These are phyloP conservation scores for Basidiobolus meristosporus DNA, from an alignment of 371 early-diverging fungal species.

Conservation along the genomic window DNA sequence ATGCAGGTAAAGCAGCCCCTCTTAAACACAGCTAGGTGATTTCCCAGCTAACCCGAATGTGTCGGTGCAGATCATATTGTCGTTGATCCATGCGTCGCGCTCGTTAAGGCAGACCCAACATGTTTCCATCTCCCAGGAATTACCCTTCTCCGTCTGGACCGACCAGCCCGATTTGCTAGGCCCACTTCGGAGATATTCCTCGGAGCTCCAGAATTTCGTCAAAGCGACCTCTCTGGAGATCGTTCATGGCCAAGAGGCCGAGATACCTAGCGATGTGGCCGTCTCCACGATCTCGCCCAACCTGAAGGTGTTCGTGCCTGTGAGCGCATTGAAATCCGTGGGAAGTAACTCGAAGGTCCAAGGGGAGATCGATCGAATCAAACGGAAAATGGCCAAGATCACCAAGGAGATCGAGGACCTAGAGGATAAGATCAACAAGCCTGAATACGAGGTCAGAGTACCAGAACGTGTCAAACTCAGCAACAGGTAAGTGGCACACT, in stretches of 20 bases:
- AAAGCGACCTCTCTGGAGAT: slow-evolving; percentile 15
- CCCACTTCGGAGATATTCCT: slow-evolving; percentile 13
- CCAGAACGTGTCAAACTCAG: slow-evolving; percentile 16
- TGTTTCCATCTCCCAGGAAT: slow-evolving; percentile 19
- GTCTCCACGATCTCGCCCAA: slow-evolving; percentile 13
- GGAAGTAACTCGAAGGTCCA: neutral
- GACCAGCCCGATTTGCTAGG: slow-evolving; percentile 11
- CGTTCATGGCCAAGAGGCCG: slow-evolving; percentile 5
- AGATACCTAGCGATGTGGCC: slow-evolving; percentile 5
- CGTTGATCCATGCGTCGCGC: slow-evolving; percentile 37
- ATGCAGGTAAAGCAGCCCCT: slow-evolving; percentile 17
- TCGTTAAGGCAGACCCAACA: slow-evolving; percentile 39
- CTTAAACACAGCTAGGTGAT: neutral
- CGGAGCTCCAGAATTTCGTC: slow-evolving; percentile 19
- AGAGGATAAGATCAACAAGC: slow-evolving; percentile 10
- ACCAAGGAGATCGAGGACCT: slow-evolving; percentile 12
- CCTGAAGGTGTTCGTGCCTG: slow-evolving; percentile 23
- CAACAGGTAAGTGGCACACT: slow-evolving; percentile 14
- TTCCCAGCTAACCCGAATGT: neutral
- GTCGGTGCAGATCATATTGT: slow-evolving; percentile 14
- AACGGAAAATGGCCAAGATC: slow-evolving; percentile 12
- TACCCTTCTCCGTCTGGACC: slow-evolving; percentile 27
- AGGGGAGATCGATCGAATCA: slow-evolving; percentile 2
- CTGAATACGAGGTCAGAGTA: slow-evolving; percentile 14
- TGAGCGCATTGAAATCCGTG: slow-evolving; percentile 9